A percentile compares a stretch with the other conserved stretches of the same genome.
Conservation (phyloP, 257 asterid genomes). For the Orobanche coerulescens region DNA sequence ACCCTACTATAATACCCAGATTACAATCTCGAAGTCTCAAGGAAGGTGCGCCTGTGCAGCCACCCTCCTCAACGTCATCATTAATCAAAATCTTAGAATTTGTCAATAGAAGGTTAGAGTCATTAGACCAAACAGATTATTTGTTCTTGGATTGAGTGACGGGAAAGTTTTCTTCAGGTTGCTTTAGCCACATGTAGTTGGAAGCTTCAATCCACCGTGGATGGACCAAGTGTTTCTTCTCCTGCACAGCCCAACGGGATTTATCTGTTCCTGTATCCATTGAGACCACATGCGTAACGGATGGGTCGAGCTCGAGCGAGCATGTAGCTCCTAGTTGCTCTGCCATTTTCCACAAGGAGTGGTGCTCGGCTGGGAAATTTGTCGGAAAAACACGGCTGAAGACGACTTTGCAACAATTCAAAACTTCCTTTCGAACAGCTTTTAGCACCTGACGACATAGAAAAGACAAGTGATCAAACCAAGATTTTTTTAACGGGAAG, state of each 20-base stretch:
- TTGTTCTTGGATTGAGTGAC: conserved; percentile 26
- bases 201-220: conserved; percentile 68
- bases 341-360: conserved; percentile 54
- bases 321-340: conserved; percentile 64
- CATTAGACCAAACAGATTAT: background rate
- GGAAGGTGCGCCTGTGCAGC: too few species aligned
- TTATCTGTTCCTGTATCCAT: conserved; percentile 50
- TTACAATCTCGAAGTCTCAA: too few species aligned
- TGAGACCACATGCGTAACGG: conserved; percentile 62
- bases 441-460: conserved; percentile 34
- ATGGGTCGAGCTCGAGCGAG: conserved; percentile 33
- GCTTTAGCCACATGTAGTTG: conserved; percentile 50
- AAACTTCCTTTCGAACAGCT: conserved; percentile 38
- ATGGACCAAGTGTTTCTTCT: conserved; percentile 49
- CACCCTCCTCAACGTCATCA: too few species aligned
- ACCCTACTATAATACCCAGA: too few species aligned
- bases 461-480: background rate
- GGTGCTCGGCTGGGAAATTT: conserved; percentile 41
- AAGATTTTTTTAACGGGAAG: too few species aligned
- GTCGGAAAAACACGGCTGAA: conserved; percentile 53
- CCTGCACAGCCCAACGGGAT: conserved; percentile 52
- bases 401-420: conserved; percentile 46
- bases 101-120: too few species aligned
- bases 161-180: conserved; percentile 52
- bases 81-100: too few species aligned